Base-by-base conservation (phyloP, 163 green algal genomes). In the Chloromonas sp. region DNA sequence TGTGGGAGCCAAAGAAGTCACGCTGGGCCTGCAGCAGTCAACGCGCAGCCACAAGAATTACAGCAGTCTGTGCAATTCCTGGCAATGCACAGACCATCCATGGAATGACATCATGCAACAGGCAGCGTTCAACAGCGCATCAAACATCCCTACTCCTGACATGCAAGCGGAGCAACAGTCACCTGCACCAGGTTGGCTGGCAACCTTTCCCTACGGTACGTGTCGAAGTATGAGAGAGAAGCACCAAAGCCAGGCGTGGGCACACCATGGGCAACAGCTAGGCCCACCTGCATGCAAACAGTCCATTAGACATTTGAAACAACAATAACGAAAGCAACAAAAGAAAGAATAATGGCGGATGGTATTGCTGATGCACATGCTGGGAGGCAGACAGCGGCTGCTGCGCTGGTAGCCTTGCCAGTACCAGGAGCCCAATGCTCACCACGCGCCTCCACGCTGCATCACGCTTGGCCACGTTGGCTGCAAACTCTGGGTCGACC, bases 1-100 rank as follows among this genome's bases (percentile, higher is more conserved):
- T 99, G 94, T 99, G 97, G 0, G 92, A 96, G 80, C 97, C 97
- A 85, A 99, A 99, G 92, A 98, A 99, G 89, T 99, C 97, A 78
- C 97, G 93, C 94, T 99, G 97, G 3, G 97, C 96, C 90, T 98
- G 96, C 61, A 92, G 62, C 60, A 84, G 11, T 74, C 5, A 81
- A 60, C 5, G 14, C 5, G 13, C 5, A 57, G 77, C 77, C 5
- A 15, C 58, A 81, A 15, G 15, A 70, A 36, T 36, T 36, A 36
- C 36, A 36, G 36, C 36, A 36, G 36, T 36, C 36, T 36, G 36
- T 36, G 36, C 36, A 36, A 36, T 36, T 36, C 8, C 70, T 76
- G 70, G 8, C 8, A 76, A 76, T 76, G 8, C 70, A 76, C 70
- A 76, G 13, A 76, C 8, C 8, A n/a, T 8, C 8, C 13, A 13